Base-by-base conservation (phyloP, 1,284 basidiomycete genomes). In the Cutaneotrichosporon daszewskae region DNA sequence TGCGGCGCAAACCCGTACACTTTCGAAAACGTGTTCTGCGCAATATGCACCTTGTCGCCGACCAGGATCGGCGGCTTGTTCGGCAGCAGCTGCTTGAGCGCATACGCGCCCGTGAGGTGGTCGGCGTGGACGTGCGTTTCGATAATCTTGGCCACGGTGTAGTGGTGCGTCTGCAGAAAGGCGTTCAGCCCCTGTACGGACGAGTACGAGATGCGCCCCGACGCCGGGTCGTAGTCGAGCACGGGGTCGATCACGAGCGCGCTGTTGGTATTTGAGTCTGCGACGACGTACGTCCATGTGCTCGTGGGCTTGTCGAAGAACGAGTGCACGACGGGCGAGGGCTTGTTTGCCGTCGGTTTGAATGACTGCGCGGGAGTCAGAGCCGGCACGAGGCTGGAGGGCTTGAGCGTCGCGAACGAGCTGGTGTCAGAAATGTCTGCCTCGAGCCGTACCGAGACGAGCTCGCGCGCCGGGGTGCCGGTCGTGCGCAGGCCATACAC, bases 51-150 rank as follows among this genome's bases (percentile, higher is more conserved):
- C 10, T 51, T 36, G 1, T 37, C 16, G 37, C 58, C 56, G 33
- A 57, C 56, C 6, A 42, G 54, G 25, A 58, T 39, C 1, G 51
- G 51, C 8, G 42, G 39, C 6, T 41, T 18, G 26, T 33, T 42
- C 2, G 49, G 26, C 2, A 51, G 34, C 18, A 51, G 23, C 49
- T 51, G 26, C 32, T 47, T 54, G 32, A 54, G 28, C n/a, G 49
- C 49, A 40, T 44, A 39, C 14, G 53, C 53, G 9, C 49, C 49
- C 20, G 54, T 59, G 14, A 56, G 28, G 38, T 58, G 55, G 44
- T 61, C 62, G 19, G 60, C 54, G 43, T 58, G 57, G 3, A 58
- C 57, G 38, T 58, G 59, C 10, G 57, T 58, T 34, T 59, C 57
- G 16, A 64, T 44, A 17, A 64, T 54, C 4, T 49, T 33, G 2